phyloP scores from a whole-genome alignment of 139 green algal genomes.

The Chlorella sp. region DNA sequence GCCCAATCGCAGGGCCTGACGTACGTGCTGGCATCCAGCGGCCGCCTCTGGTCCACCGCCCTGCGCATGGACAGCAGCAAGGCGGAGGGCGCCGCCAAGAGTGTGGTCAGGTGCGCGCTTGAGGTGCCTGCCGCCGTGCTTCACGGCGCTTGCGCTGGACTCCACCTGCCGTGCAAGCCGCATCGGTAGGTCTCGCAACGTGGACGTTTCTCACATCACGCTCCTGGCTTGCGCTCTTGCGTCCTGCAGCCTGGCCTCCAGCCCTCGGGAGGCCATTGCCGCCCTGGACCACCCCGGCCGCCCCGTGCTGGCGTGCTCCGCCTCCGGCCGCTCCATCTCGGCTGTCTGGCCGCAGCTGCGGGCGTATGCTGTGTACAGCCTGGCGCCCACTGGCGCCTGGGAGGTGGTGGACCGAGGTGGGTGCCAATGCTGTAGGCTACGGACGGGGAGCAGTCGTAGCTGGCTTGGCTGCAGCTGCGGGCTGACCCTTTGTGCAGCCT shows the following conservation, averaged over 20 bases:
- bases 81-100: conserved; percentile 15
- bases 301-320: conserved; percentile 32
- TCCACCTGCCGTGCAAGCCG: no score
- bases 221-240: no score
- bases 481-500: conserved; percentile 31
- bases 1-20: conserved; percentile 36
- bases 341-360: conserved; percentile 40
- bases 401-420: conserved; percentile 39
- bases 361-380: conserved; percentile 34
- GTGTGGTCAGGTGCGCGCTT: conserved; percentile 11
- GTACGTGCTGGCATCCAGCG: conserved; percentile 30
- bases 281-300: conserved; percentile 35
- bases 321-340: conserved; percentile 33
- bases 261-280: conserved; percentile 19
- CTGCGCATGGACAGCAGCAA: conserved; percentile 36
- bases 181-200: no score
- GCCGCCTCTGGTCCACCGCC: conserved; percentile 37
- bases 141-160: no score
- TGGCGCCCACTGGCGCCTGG: conserved; percentile 36
- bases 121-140: no score
- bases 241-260: conserved; percentile 18
- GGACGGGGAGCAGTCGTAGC: background rate
- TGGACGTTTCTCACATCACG: no score
- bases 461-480: background rate
- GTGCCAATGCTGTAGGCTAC: background rate